These are phyloP conservation scores for Dactylis glomerata DNA, from an alignment of 176 grass and related monocot genomes.

Conservation along the genomic window DNA sequence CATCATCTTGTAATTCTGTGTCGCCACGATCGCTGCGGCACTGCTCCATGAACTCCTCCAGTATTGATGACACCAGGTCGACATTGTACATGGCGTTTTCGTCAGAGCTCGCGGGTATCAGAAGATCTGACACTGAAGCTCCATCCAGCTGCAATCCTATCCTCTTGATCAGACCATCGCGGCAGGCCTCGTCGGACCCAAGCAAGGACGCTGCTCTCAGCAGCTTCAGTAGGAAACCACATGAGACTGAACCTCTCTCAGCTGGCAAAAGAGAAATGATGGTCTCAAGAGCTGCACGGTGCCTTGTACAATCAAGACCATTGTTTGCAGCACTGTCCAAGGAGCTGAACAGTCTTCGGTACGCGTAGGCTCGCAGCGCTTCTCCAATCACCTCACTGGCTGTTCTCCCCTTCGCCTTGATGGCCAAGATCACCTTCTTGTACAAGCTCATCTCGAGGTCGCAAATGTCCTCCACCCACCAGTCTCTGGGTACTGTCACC, in stretches of 20 bases:
- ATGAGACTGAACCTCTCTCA: constrained; percentile 58
- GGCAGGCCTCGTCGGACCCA: constrained; percentile 38
- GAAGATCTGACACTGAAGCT: constrained; percentile 69
- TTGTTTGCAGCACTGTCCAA: constrained; percentile 44
- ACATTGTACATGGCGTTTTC: constrained; percentile 45
- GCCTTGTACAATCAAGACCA: constrained; percentile 43
- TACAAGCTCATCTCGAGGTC: constrained; percentile 84
- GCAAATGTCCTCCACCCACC: constrained; percentile 99
- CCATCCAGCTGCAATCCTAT: constrained; percentile 57
- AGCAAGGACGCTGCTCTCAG: constrained; percentile 66
- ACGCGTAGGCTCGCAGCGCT: constrained; percentile 70
- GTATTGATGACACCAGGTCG: constrained; percentile 48
- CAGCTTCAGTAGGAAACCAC: constrained; percentile 68
- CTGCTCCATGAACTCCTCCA: constrained; percentile 71
- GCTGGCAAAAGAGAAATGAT: constrained; percentile 58
- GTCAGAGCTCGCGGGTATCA: constrained; percentile 37
- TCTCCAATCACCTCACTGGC: constrained; percentile 59
- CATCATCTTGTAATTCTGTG: neutral
- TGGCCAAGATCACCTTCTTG: constrained; percentile 63
- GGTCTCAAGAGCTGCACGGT: constrained; percentile 47
- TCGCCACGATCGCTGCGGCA: neutral
- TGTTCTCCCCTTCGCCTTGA: constrained; percentile 59
- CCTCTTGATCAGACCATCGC: constrained; percentile 42
- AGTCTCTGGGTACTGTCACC: constrained; percentile 63
- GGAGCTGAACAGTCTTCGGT: constrained; percentile 57